These are phyloP conservation scores for Neurospora cerealis DNA, from an alignment of 495 filamentous ascomycete species.

Conservation along the genomic window DNA sequence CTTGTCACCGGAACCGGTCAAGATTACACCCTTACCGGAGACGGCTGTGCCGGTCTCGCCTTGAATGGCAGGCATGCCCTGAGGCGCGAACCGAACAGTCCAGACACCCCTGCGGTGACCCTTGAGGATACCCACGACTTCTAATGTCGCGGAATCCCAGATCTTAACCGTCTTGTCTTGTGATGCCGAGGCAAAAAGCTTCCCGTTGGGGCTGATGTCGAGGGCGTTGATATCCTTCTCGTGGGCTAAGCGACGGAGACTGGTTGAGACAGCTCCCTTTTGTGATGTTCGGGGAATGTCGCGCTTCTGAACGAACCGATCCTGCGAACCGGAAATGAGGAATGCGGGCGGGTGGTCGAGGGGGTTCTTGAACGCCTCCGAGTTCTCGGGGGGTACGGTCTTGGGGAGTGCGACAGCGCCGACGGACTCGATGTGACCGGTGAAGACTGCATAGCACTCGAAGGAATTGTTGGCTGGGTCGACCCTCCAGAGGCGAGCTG, in stretches of 20 bases:
- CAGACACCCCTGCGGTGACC: constrained; percentile 93
- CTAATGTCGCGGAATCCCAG: constrained; percentile 81
- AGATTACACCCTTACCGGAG: constrained; percentile 62
- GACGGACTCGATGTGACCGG: constrained; percentile 88
- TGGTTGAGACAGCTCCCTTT: constrained; percentile 37
- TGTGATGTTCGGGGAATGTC: constrained; percentile 46
- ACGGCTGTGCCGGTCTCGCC: constrained; percentile 51
- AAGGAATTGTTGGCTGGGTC: constrained; percentile 69
- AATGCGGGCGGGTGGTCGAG: constrained; percentile 73
- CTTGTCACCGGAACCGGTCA: constrained; percentile 89
- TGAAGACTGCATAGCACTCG: constrained; percentile 67
- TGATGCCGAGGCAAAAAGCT: constrained; percentile 85
- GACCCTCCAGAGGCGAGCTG: constrained; percentile 80
- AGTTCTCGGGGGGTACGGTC: constrained; percentile 49
- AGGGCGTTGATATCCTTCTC: constrained; percentile 99
- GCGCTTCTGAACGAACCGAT: constrained; percentile 90
- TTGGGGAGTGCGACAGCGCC: constrained; percentile 83
- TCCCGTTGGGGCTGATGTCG: constrained; percentile 57
- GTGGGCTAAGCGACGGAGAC: constrained; percentile 85
- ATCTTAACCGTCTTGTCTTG: constrained; percentile 97
- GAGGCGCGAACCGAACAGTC: constrained; percentile 81
- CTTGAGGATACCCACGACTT: constrained; percentile 76
- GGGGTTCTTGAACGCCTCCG: constrained; percentile 54
- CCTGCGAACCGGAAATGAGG: constrained; percentile 83
- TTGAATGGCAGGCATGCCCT: constrained; percentile 58